These are phyloP conservation scores for Albugo laibachii DNA, from an alignment of 352 stramenopile species.

Conservation along the genomic window DNA sequence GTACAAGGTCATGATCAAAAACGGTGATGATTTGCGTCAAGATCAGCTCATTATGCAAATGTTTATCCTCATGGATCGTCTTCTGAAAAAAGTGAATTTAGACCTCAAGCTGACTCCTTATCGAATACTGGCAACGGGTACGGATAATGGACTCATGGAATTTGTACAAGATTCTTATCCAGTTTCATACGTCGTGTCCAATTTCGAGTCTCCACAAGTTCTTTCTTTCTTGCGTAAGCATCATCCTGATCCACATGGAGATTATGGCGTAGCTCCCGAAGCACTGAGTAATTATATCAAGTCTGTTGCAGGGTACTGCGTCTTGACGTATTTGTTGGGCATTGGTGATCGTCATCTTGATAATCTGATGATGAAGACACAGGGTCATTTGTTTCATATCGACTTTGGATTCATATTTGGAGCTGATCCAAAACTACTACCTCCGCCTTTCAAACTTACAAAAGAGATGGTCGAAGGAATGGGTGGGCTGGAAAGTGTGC, in stretches of 20 bases:
- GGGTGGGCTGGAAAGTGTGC: conserved; percentile 79
- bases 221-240: conserved; percentile 73
- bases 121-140: conserved; percentile 68
- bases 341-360: conserved; percentile 99
- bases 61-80: conserved; percentile 97
- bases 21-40: conserved; percentile 98
- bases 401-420: conserved; percentile 99
- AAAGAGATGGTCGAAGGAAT: conserved; percentile 95
- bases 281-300: conserved; percentile 93
- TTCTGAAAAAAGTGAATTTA: conserved; percentile 97
- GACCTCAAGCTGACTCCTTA: conserved; percentile 97
- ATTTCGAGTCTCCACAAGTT: conserved; percentile 86
- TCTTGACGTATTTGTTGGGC: conserved; percentile 98
- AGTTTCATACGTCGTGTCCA: conserved; percentile 90
- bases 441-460: conserved; percentile 96
- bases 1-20: conserved; percentile 99
- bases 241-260: conserved; percentile 60
- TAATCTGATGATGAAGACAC: conserved; percentile 96
- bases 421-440: conserved; percentile 95
- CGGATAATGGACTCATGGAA: conserved; percentile 90
- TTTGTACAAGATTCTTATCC: conserved; percentile 93
- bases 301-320: conserved; percentile 96
- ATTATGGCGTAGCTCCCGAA: conserved; percentile 82
- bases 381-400: conserved; percentile 98
- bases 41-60: conserved; percentile 99